Evolutionary conservation across 345 rosid species (phyloP), one percentile per base, ranked within the genome.

Genomic region (Populus davidiana): DNA sequence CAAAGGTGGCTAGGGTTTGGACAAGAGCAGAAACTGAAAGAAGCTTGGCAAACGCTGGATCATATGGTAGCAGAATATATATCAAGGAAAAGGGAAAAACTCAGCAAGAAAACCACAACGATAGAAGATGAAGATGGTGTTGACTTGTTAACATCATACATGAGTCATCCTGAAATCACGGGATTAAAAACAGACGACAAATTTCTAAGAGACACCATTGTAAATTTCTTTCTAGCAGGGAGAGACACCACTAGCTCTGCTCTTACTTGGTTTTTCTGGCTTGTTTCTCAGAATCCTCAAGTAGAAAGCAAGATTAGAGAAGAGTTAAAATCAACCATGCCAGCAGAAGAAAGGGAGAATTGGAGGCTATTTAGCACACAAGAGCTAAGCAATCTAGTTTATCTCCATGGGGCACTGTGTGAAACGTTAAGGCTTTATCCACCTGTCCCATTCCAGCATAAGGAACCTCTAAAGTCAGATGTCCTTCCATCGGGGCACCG

Each of bases 401-500:
- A 78, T 52, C 66, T 78, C 2, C 75, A 77, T 44, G 80, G 62
- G 18, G 80, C 80, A 9, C n/a, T 77, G 3, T 77, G 80, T 8
- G 75, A 70, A 33, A 5, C 75, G 8, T 29, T 77, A 29, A 77
- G 80, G 69, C 61, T 77, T 2, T 70, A 70, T 68, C 80, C 80
- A 29, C 80, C 80, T 14, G 75, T 77, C 47, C 80, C 80, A 11
- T 70, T 70, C 63, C 63, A 77, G 49, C 80, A 62, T 61, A 77
- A 70, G 21, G 47, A n/a, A 2, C 75, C 80, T 6, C 16, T 77
- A 2, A 6, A n/a, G 5, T 83, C 80, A 62, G 91, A 90, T 31
- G 47, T 77, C 2, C 77, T 86, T 18, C 86, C 89, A 0, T 86
- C 86, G 43, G 91, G 91, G 16, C 86, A 85, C 1, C 36, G 47